A percentile compares a stretch with the other conserved stretches of the same genome.
These are phyloP conservation scores for Quercus dentata DNA, from an alignment of 306 rosid genomes.

Conservation along the genomic window DNA sequence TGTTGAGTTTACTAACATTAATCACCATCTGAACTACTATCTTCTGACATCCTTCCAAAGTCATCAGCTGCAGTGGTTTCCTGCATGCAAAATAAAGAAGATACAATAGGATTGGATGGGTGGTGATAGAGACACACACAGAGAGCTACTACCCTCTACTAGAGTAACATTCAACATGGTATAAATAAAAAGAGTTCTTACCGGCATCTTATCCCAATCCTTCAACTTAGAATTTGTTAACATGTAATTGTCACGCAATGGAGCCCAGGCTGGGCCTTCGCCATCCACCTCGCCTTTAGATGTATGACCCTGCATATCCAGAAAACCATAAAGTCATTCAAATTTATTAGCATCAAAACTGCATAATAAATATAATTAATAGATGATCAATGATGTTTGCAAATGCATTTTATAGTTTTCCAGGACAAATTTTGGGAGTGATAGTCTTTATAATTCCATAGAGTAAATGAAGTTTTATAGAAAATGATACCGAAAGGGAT, in stretches of 20 bases:
- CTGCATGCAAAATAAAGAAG: constrained; percentile 32
- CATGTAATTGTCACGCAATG: constrained; percentile 89
- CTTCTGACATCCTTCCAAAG: constrained; percentile 45
- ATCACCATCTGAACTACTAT: constrained; percentile 72
- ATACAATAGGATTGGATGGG: neutral
- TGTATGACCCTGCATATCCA: constrained; percentile 38
- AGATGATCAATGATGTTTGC: neutral
- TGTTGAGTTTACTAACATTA: constrained; percentile 24
- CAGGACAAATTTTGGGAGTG: neutral
- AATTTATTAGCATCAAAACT: neutral
- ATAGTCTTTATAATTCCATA: neutral
- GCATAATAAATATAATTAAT: neutral
- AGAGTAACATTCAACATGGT: neutral
- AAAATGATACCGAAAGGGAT: neutral
- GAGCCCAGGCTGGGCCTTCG: constrained; percentile 92
- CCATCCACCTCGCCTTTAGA: constrained; percentile 38
- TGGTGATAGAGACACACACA: neutral
- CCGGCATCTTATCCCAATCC: constrained; percentile 87
- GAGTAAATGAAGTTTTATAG: neutral
- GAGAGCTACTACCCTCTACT: neutral
- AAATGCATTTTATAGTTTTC: neutral
- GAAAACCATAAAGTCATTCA: constrained; percentile 3
- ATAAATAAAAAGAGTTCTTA: constrained; percentile 26
- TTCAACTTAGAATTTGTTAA: constrained; percentile 74
- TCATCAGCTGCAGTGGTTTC: constrained; percentile 51